A percentile compares a stretch with the other conserved stretches of the same genome.
phyloP scores from a whole-genome alignment of 352 stramenopile genomes.

The Pythium guiyangense region DNA sequence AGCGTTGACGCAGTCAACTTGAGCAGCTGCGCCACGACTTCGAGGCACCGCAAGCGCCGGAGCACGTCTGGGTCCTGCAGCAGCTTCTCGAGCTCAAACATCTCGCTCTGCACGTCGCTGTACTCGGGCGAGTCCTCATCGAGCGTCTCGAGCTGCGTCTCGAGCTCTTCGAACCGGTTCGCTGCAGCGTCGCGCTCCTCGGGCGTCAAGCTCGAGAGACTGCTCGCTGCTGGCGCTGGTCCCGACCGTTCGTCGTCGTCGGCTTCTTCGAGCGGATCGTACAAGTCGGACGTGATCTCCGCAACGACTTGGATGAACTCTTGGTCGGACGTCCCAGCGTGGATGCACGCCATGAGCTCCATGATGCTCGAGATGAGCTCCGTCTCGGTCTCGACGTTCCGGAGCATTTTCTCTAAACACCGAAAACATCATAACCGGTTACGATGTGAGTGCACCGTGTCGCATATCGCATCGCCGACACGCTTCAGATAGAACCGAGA shows the following conservation, averaged over 20 bases:
- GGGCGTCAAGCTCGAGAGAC: conserved; percentile 30
- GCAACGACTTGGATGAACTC: conserved; percentile 77
- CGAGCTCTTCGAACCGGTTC: conserved; percentile 58
- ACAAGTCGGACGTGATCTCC: conserved; percentile 76
- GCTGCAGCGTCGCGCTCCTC: conserved; percentile 52
- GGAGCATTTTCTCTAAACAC: conserved; percentile 45
- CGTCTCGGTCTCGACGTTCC: conserved; percentile 49
- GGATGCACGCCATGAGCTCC: conserved; percentile 72
- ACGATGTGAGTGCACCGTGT: no score
- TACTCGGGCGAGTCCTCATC: conserved; percentile 61
- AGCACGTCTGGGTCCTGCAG: conserved; percentile 72
- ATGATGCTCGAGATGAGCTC: conserved; percentile 63
- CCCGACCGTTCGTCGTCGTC: conserved; percentile 12
- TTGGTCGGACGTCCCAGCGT: conserved; percentile 60
- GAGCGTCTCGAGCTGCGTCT: conserved; percentile 47
- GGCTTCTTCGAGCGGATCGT: conserved; percentile 55
- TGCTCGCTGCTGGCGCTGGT: conserved; percentile 17
- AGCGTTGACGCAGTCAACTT: conserved; percentile 67
- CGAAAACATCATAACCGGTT: no score
- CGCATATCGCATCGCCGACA: neutral
- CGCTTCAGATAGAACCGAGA: neutral
- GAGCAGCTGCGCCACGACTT: conserved; percentile 69
- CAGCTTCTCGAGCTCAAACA: conserved; percentile 56
- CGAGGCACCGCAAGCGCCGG: conserved; percentile 63
- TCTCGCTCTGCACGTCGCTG: conserved; percentile 52